Percentiles rank a stretch among this genome's conserved stretches.
These are phyloP conservation scores for Yamadazyma oceani DNA, from an alignment of 1,139 yeast species.

Conservation along the genomic window DNA sequence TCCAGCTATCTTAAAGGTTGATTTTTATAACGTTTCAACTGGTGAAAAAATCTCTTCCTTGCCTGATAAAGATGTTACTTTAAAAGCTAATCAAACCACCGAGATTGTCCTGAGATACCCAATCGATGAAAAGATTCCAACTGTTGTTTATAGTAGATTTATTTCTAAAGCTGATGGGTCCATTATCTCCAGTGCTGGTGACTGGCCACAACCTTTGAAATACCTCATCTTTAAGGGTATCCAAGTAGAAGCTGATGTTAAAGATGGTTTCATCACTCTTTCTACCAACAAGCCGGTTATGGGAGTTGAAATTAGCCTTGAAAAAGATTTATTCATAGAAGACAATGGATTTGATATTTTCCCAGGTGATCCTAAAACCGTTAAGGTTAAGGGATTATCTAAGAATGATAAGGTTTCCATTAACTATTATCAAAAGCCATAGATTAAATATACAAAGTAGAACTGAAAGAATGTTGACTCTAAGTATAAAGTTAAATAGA, in stretches of 20 bases:
- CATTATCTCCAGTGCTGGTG: conserved; percentile 30
- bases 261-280: conserved; percentile 13
- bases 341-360: conserved; percentile 41
- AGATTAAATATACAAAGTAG: neutral
- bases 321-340: conserved; percentile 10
- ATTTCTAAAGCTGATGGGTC: conserved; percentile 7
- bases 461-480: too few relatives aligned
- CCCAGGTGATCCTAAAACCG: conserved; percentile 29
- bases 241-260: conserved; percentile 11
- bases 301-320: conserved; percentile 28
- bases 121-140: conserved; percentile 13
- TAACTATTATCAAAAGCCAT: conserved; percentile 12
- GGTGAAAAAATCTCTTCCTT: conserved; percentile 21
- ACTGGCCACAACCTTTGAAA: conserved; percentile 56
- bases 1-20: conserved; percentile 22
- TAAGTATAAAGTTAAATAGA: too few relatives aligned
- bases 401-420: conserved; percentile 9
- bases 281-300: conserved; percentile 36
- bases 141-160: conserved; percentile 18
- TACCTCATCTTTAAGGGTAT: conserved; percentile 26
- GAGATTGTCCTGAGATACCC: conserved; percentile 18
- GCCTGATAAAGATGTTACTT: conserved; percentile 14
- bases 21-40: conserved; percentile 24
- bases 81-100: conserved; percentile 31
- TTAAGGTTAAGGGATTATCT: conserved; percentile 17